A percentile compares a stretch with the other conserved stretches of the same genome.
These are phyloP conservation scores for Rugonectria rugulosa DNA, from an alignment of 2,329 filamentous ascomycete species.

Conservation along the genomic window DNA sequence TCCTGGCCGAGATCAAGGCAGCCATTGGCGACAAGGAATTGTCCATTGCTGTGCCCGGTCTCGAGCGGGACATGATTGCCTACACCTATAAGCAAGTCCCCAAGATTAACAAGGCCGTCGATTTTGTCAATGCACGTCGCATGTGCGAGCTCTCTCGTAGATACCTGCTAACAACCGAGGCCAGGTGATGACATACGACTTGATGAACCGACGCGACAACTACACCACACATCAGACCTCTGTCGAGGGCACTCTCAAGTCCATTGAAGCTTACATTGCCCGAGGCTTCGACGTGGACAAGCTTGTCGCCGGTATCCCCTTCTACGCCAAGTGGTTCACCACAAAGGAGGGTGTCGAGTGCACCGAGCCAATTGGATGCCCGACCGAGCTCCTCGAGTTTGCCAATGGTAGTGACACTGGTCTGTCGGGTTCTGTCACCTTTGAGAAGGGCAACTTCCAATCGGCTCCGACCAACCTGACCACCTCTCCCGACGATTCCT, in stretches of 20 bases:
- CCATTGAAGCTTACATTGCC: constrained; percentile 65
- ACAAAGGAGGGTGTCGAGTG: constrained; percentile 58
- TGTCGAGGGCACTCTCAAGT: constrained; percentile 59
- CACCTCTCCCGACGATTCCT: constrained; percentile 25
- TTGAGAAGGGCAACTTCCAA: constrained; percentile 45
- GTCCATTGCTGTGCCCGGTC: constrained; percentile 72
- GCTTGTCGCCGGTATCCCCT: constrained; percentile 72
- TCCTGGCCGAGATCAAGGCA: constrained; percentile 65
- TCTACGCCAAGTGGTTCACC: constrained; percentile 74
- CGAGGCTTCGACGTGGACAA: constrained; percentile 63
- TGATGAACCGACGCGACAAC: constrained; percentile 76
- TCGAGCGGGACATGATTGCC: constrained; percentile 71
- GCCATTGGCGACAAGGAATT: constrained; percentile 68
- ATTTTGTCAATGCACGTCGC: constrained; percentile 65
- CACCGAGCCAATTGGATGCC: constrained; percentile 62
- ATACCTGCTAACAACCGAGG: neutral
- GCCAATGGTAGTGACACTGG: constrained; percentile 66
- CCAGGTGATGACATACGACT: constrained; percentile 73
- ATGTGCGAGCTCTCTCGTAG: fast-evolving
- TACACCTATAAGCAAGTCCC: constrained; percentile 65
- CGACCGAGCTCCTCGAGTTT: constrained; percentile 65
- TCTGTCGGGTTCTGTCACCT: constrained; percentile 51
- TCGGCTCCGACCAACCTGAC: constrained; percentile 30
- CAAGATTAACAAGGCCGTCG: constrained; percentile 65
- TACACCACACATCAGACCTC: constrained; percentile 71